Percentiles rank a stretch among this genome's conserved stretches.
These are phyloP conservation scores for Nidularia pulvinata DNA, from an alignment of 768 basidiomycete genomes.

Conservation along the genomic window DNA sequence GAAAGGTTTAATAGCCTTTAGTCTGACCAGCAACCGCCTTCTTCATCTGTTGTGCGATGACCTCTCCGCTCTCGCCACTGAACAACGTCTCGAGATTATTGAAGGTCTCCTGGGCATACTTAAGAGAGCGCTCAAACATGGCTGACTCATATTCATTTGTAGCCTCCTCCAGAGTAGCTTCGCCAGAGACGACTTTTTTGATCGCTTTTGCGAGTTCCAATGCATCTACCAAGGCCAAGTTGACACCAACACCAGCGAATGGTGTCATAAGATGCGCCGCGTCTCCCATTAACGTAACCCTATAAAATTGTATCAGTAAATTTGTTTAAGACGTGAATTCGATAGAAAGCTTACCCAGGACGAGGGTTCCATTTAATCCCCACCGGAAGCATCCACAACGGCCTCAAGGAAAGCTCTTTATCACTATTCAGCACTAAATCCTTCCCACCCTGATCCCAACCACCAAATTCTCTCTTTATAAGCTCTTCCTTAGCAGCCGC, in stretches of 20 bases:
- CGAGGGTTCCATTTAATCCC: background rate
- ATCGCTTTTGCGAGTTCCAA: conserved; percentile 9
- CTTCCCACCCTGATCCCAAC: background rate
- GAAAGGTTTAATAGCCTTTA: too few relatives aligned
- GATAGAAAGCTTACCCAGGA: background rate
- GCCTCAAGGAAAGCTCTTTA: conserved; percentile 2
- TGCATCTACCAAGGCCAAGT: conserved; percentile 10
- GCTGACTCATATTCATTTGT: too few relatives aligned
- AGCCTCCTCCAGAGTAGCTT: too few relatives aligned
- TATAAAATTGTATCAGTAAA: background rate
- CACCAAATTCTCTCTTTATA: background rate
- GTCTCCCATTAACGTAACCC: conserved; percentile 16
- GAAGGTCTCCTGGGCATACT: too few relatives aligned
- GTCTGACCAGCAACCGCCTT: too few relatives aligned
- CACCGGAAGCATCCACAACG: conserved; percentile 6
- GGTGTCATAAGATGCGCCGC: conserved; percentile 22
- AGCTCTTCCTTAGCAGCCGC: background rate
- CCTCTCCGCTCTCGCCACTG: too few relatives aligned
- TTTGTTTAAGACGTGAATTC: too few relatives aligned
- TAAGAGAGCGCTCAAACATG: too few relatives aligned
- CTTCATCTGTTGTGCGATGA: too few relatives aligned
- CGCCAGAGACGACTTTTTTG: background rate
- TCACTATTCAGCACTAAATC: conserved; percentile 1
- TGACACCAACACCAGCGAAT: conserved; percentile 8
- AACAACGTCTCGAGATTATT: too few relatives aligned